Conservation (phyloP, 257 asterid genomes). For the Salvia hispanica region DNA sequence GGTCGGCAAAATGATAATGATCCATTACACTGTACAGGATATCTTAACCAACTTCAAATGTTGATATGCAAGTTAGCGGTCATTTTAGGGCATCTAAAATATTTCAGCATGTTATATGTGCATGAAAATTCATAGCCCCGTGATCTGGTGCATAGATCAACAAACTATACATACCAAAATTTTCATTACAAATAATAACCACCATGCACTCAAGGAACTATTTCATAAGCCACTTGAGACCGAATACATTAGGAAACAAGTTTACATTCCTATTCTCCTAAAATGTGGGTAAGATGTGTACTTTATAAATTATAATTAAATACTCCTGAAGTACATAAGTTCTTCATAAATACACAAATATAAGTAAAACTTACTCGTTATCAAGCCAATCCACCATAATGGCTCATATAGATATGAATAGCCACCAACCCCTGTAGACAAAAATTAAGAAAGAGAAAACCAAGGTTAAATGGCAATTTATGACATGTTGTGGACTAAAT, state of each 20-base stretch:
- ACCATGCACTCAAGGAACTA: conserved; percentile 13
- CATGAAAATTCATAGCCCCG: neutral
- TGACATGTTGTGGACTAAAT: conserved; percentile 15
- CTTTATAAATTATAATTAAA: too few species aligned
- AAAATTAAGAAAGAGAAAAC: conserved; percentile 4
- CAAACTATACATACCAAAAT: conserved; percentile 12
- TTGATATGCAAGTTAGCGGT: neutral
- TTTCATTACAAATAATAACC: conserved; percentile 17
- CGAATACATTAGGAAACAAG: conserved; percentile 13
- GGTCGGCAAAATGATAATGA: conserved; percentile 2
- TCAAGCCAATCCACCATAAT: conserved; percentile 94
- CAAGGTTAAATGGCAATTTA: conserved; percentile 16
- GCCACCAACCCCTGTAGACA: conserved; percentile 72
- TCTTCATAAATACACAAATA: conserved; percentile 9
- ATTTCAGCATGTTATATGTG: conserved; percentile 16
- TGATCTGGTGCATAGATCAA: conserved; percentile 13
- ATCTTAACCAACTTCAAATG: conserved; percentile 14
- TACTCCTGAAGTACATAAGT: neutral
- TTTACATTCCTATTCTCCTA: conserved; percentile 17
- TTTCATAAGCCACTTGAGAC: conserved; percentile 1
- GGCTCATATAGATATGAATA: conserved; percentile 80
- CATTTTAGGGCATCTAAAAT: conserved; percentile 4
- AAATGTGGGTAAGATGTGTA: neutral
- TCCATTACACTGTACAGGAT: conserved; percentile 5
- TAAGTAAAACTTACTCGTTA: conserved; percentile 56